Base-by-base conservation (phyloP, 768 basidiomycete genomes). In the Tylopilus subfusipes region DNA sequence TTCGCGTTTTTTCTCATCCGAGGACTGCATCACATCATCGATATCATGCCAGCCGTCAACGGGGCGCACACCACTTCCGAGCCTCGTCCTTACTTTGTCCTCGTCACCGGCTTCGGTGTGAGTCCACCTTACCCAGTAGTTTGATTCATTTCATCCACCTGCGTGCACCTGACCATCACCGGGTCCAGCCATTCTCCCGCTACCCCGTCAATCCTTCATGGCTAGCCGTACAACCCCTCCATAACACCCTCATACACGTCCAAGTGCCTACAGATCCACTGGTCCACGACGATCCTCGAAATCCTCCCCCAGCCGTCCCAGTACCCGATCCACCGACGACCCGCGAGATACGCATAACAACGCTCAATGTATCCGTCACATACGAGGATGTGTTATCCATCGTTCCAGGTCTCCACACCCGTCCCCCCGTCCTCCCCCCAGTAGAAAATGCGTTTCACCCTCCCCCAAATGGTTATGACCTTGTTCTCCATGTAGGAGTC, bases 401-500 rank as follows among this genome's bases (percentile, higher is more conserved):
- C 49, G 76, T 83, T 0, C 86, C 86, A 12, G 77, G 78, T 11
- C 66, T 88, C 12, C 83, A 88, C 64, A 72, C 76, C n/a, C 73
- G 78, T 8, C 86, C 86, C 1, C 86, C 86, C 10, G 51, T 66
- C 25, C 65, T 78, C 9, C 73, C 80, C 19, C 63, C 76, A 0
- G 73, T 77, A 4, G 66, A 70, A 7, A 68, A 74, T n/a, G 69
- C 66, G 18, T 72, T 71, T 27, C 66, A 77, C 24, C 57, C 76
- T 24, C 75, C 76, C 22, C 65, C 68, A 19, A 71, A 70, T 48
- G 84, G 83, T 13, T 88, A 82, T 60, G 86, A 88, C 63, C 81
- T 88, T 61, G 78, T 88, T 50, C 80, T 88, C 60, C 86, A 88
- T 61, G 75, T 88, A 27, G 86, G 86, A 4, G 82, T 85, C 19